phyloP scores from a whole-genome alignment of 495 filamentous ascomycete species.

The Aspergillus heteromorphus region DNA sequence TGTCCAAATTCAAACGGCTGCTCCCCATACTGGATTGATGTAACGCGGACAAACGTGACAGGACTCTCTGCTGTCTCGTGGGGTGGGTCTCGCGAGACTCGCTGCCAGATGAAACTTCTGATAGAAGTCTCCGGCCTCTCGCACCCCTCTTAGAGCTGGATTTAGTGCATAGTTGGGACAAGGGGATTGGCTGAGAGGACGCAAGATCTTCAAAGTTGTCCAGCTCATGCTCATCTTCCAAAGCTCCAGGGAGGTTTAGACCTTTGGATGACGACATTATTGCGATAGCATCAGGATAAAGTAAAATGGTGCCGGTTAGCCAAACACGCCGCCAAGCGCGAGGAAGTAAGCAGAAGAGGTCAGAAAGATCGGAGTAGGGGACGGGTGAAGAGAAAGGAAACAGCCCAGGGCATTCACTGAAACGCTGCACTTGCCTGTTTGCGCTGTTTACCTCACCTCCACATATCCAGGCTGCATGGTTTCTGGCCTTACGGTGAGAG shows the following conservation, averaged over 20 bases:
- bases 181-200: slow-evolving; percentile 21
- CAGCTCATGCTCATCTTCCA: slow-evolving; percentile 12
- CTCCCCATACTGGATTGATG: slow-evolving; percentile 3
- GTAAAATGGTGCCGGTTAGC: too few species aligned
- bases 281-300: neutral
- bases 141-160: slow-evolving; percentile 12
- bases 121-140: slow-evolving; percentile 8
- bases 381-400: too few species aligned
- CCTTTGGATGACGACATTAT: neutral
- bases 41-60: slow-evolving; percentile 5
- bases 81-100: neutral
- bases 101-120: neutral
- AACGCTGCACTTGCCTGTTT: too few species aligned
- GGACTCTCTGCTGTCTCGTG: slow-evolving; percentile 1
- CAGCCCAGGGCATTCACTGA: too few species aligned
- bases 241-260: neutral
- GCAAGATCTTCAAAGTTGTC: slow-evolving; percentile 16
- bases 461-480: too few species aligned
- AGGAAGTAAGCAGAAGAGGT: too few species aligned
- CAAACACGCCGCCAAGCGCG: too few species aligned
- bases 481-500: too few species aligned
- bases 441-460: too few species aligned
- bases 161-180: slow-evolving; percentile 14
- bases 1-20: neutral
- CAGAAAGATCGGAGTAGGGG: too few species aligned